These are phyloP conservation scores for Urostyla sp. DNA, from an alignment of 73 alveolate genomes.

Conservation along the genomic window DNA sequence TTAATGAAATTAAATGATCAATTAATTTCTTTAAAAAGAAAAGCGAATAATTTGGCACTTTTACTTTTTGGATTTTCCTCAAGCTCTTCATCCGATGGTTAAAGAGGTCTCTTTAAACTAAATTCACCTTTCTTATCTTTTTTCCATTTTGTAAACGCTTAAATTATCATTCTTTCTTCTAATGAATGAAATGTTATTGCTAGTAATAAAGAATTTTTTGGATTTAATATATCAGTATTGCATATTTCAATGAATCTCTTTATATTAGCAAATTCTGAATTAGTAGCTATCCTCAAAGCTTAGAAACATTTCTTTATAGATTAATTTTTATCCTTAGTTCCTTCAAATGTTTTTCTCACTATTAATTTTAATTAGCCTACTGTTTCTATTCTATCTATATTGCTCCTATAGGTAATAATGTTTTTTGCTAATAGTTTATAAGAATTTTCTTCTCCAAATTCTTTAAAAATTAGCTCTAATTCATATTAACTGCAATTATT, in stretches of 20 bases:
- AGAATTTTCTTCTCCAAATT: constrained; percentile 32
- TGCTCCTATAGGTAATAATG: background rate
- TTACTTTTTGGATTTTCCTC: constrained; percentile 38
- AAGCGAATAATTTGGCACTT: constrained; percentile 36
- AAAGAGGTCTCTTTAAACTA: constrained; percentile 13
- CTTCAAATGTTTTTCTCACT: background rate
- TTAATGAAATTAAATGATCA: too few relatives aligned
- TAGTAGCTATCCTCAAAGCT: constrained; percentile 48
- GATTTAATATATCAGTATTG: background rate
- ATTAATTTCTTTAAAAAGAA: constrained; percentile 16
- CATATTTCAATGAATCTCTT: constrained; percentile 2
- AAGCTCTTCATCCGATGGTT: constrained; percentile 4
- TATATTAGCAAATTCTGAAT: constrained; percentile 14
- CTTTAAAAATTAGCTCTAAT: background rate
- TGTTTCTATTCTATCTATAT: background rate
- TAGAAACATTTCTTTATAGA: constrained; percentile 13
- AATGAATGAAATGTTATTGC: constrained; percentile 34
- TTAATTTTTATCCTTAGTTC: constrained; percentile 3
- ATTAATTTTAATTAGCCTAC: constrained; percentile 10
- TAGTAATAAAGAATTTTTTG: background rate
- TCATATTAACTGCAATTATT: constrained; percentile 18
- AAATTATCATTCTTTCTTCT: constrained; percentile 29
- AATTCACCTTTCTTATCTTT: constrained; percentile 3
- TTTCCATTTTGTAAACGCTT: constrained; percentile 2
- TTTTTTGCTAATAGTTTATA: background rate